phyloP scores from a whole-genome alignment of 1,139 yeast species.

The Geotrichum europaeum region DNA sequence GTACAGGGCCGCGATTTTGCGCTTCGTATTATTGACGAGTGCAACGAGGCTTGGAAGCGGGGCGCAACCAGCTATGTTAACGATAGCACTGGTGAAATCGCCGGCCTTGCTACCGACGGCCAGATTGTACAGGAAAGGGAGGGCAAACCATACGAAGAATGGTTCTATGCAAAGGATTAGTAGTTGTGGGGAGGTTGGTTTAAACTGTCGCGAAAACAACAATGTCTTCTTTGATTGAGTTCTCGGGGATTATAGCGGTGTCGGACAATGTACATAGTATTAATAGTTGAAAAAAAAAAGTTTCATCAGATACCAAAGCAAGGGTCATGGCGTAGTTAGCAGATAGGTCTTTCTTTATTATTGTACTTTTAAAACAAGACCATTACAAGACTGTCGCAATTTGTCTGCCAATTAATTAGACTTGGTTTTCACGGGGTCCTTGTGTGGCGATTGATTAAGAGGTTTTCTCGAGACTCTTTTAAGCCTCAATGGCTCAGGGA shows the following conservation, averaged over 20 bases:
- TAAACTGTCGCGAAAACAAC: background rate
- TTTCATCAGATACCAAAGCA: too few relatives aligned
- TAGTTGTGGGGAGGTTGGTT: background rate
- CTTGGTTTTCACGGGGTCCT: too few relatives aligned
- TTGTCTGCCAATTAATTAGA: too few relatives aligned
- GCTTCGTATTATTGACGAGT: constrained; percentile 61
- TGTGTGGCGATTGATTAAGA: too few relatives aligned
- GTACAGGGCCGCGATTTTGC: constrained; percentile 60
- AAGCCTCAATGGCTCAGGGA: too few relatives aligned
- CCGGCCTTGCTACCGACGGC: constrained; percentile 45
- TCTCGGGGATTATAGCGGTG: background rate
- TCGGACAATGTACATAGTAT: background rate
- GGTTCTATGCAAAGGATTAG: background rate
- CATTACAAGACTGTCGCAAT: too few relatives aligned
- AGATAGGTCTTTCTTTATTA: too few relatives aligned
- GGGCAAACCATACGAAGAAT: background rate
- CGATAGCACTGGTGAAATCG: constrained; percentile 31
- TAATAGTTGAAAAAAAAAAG: background rate
- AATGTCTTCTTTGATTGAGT: background rate
- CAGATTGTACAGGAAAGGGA: constrained; percentile 20
- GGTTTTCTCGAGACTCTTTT: too few relatives aligned
- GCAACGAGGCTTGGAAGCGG: constrained; percentile 69
- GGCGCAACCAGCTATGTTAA: constrained; percentile 33
- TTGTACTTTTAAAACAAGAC: too few relatives aligned
- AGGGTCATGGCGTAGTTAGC: too few relatives aligned